A percentile compares a stretch with the other conserved stretches of the same genome.
phyloP scores from a whole-genome alignment of 228 moss, liverwort and hornwort genomes.

The Sphagnum magellanicum region DNA sequence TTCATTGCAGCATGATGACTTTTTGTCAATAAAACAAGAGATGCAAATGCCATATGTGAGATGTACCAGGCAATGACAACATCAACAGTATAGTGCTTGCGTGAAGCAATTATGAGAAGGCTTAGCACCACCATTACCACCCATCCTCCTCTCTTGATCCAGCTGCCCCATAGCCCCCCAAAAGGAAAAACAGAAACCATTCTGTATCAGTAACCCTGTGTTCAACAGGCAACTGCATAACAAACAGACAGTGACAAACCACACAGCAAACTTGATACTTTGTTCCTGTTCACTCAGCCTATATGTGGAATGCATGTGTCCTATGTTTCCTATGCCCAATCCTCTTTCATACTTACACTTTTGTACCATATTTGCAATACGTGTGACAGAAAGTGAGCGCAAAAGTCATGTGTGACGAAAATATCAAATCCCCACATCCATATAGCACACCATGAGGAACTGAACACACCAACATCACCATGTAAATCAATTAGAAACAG shows the following conservation, averaged over 20 bases:
- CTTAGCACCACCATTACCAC: constrained; percentile 60
- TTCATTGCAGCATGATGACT: neutral
- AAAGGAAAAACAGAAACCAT: no score
- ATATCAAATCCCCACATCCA: constrained; percentile 94
- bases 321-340: neutral
- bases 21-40: neutral
- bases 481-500: no score
- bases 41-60: neutral
- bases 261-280: no score
- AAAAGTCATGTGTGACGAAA: constrained; percentile 98
- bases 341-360: constrained; percentile 24
- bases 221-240: no score
- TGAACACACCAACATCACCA: constrained; percentile 4
- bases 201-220: no score
- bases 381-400: constrained; percentile 82
- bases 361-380: constrained; percentile 85
- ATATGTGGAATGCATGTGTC: neutral
- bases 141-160: constrained; percentile 73
- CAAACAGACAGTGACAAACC: no score
- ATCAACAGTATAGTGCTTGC: constrained; percentile 96
- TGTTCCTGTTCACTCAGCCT: no score
- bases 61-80: constrained; percentile 89
- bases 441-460: constrained; percentile 89
- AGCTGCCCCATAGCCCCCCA: constrained; percentile 19
- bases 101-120: constrained; percentile 83